Evolutionary conservation across 768 basidiomycete species (phyloP), one percentile per base, ranked within the genome.

Genomic region (Boletus coccyginus): DNA sequence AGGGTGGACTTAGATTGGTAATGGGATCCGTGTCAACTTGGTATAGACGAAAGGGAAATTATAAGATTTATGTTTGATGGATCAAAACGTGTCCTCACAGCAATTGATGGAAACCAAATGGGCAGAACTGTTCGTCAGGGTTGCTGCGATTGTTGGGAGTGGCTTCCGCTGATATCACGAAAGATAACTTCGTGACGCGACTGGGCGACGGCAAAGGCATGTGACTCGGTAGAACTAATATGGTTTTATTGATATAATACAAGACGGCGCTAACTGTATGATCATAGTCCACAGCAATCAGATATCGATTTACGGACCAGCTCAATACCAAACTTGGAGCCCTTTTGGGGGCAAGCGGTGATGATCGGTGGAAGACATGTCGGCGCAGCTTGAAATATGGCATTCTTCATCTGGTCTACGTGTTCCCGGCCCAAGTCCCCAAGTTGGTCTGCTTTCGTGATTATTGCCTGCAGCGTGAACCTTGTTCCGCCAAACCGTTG

Each of bases 381-480:
- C 7, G 88, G 85, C 8, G 77, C 74, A 1, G 67, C 63, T 31
- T 79, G 73, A 63, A 79, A 81, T 60, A 91, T 83, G 27, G 80
- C 75, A 50, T 74, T 67, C 53, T 73, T 76, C 51, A 88, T 77
- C 42, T 68, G 67, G 29, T 71, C 62, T 32, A 88, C 66, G 1
- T 69, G 70, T 13, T 65, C 55, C 10, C 70, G 56, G 3, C 79
- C 68, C 27, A 75, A 62, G 9, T 69, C 63, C 13, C 59, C 16
- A 6, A 88, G 73, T 5, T 71, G 71, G 67, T 92, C 89, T 2
- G 77, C 78, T 70, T 90, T 90, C 42, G 90, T 90, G 61, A 91
- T 80, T 55, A 92, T 73, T 2, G 87, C 77, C 63, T 92, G 90
- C 2, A 91, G 54, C 0, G 87, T 87, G 67, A 84, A 84, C 74